phyloP scores from a whole-genome alignment of 2,329 filamentous ascomycete species.

The Cladosporium sp. region DNA sequence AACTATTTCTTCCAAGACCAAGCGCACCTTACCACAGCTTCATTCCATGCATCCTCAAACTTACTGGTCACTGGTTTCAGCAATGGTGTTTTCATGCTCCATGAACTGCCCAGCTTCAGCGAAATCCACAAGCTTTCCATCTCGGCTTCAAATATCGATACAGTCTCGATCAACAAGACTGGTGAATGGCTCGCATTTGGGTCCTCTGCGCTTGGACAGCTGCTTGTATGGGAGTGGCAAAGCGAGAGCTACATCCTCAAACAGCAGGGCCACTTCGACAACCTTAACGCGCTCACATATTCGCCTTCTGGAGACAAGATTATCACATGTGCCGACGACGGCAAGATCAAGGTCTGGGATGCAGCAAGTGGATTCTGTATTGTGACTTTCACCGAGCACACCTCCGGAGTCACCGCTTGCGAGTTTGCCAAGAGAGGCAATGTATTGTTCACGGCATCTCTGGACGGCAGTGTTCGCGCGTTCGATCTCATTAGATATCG shows the following conservation, averaged over 20 bases:
- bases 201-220: constrained; percentile 87
- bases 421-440: constrained; percentile 94
- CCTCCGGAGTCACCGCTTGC: constrained; percentile 87
- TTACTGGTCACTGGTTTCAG: constrained; percentile 97
- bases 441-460: constrained; percentile 88
- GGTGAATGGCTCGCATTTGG: constrained; percentile 98
- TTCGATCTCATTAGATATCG: constrained; percentile 96
- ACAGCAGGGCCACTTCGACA: constrained; percentile 95
- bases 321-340: constrained; percentile 91
- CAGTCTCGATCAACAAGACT: constrained; percentile 86
- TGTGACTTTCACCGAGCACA: constrained; percentile 96
- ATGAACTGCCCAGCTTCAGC: constrained; percentile 94
- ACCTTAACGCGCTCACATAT: constrained; percentile 89
- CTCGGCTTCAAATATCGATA: constrained; percentile 94
- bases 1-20: constrained; percentile 93
- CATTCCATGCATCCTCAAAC: constrained; percentile 80
- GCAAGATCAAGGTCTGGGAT: constrained; percentile 98
- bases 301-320: constrained; percentile 91
- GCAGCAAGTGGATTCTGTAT: constrained; percentile 94
- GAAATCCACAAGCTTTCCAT: constrained; percentile 91
- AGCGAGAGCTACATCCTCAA: constrained; percentile 98
- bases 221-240: constrained; percentile 99
- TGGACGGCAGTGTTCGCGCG: constrained; percentile 89
- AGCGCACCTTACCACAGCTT: constrained; percentile 82
- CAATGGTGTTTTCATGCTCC: constrained; percentile 86